These are phyloP conservation scores for Comarum palustre DNA, from an alignment of 306 rosid species.

Conservation along the genomic window DNA sequence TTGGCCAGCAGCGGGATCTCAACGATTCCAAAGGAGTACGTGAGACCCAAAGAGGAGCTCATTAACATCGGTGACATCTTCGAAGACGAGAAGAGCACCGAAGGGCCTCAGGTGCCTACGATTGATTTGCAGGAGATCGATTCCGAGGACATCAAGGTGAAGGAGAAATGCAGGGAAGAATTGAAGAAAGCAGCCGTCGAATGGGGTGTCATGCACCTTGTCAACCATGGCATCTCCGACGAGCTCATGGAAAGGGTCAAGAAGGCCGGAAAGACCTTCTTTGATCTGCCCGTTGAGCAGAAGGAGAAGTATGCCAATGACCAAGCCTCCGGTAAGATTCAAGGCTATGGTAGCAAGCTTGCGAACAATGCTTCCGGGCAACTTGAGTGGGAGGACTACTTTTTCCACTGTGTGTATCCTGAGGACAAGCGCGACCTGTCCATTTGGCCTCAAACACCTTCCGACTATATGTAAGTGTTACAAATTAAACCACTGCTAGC, in stretches of 20 bases:
- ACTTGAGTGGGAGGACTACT: conserved; percentile 88
- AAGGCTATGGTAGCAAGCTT: conserved; percentile 90
- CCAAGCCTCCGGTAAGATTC: conserved; percentile 50
- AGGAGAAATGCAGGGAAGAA: conserved; percentile 46
- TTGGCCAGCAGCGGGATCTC: conserved; percentile 55
- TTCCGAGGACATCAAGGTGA: conserved; percentile 37
- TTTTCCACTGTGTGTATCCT: conserved; percentile 66
- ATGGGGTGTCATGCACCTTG: conserved; percentile 85
- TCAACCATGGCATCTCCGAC: conserved; percentile 67
- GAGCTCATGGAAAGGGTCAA: conserved; percentile 44
- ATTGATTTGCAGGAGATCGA: conserved; percentile 60
- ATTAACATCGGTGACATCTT: conserved; percentile 53
- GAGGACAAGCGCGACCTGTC: conserved; percentile 61
- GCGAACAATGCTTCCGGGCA: conserved; percentile 71
- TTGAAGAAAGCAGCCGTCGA: conserved; percentile 63
- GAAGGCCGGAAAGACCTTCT: conserved; percentile 55
- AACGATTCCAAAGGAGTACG: conserved; percentile 67
- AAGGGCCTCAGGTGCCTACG: conserved; percentile 65
- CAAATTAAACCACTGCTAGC: neutral
- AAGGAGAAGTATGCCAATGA: conserved; percentile 81
- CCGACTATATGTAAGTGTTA: conserved; percentile 51
- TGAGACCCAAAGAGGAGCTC: conserved; percentile 70
- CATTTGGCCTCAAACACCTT: conserved; percentile 67
- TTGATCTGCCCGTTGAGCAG: conserved; percentile 51
- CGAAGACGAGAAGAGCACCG: conserved; percentile 53